These are phyloP conservation scores for Cyclotella cryptica DNA, from an alignment of 108 stramenopile species.

Conservation along the genomic window DNA sequence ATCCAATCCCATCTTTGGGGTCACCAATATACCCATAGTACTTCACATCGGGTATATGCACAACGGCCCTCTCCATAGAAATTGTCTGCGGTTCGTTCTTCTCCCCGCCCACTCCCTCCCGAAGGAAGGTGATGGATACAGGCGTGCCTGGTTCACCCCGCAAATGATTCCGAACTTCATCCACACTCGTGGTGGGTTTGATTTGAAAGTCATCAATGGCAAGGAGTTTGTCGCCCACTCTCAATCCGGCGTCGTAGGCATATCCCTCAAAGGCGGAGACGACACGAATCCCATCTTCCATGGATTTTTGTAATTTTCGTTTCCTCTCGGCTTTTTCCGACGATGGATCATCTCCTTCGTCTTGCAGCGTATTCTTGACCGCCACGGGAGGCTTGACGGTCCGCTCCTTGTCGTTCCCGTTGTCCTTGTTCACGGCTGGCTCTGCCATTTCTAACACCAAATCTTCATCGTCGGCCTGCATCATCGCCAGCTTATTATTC, in stretches of 20 bases:
- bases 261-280: conserved; percentile 94
- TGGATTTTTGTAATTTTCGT: conserved; percentile 56
- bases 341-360: conserved; percentile 51
- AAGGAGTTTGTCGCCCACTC: conserved; percentile 83
- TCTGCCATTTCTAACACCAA: background rate
- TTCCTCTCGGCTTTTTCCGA: conserved; percentile 41
- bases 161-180: conserved; percentile 87
- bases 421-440: background rate
- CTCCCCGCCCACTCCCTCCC: conserved; percentile 72
- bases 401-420: conserved; percentile 25
- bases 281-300: conserved; percentile 80
- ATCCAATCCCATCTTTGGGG: conserved; percentile 89
- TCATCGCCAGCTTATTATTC: conserved; percentile 43
- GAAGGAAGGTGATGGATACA: conserved; percentile 77
- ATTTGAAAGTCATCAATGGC: conserved; percentile 78
- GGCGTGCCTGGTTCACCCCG: conserved; percentile 87
- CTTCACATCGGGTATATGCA: conserved; percentile 89
- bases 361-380: conserved; percentile 40
- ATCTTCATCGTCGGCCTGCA: conserved; percentile 18
- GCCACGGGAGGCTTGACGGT: conserved; percentile 10
- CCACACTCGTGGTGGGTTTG: conserved; percentile 66
- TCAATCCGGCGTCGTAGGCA: conserved; percentile 76
- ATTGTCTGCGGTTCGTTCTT: conserved; percentile 63
- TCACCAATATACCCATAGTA: conserved; percentile 73
- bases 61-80: conserved; percentile 75